Base-by-base conservation (phyloP, 2,329 filamentous ascomycete genomes). In the Cercospora zeina region DNA sequence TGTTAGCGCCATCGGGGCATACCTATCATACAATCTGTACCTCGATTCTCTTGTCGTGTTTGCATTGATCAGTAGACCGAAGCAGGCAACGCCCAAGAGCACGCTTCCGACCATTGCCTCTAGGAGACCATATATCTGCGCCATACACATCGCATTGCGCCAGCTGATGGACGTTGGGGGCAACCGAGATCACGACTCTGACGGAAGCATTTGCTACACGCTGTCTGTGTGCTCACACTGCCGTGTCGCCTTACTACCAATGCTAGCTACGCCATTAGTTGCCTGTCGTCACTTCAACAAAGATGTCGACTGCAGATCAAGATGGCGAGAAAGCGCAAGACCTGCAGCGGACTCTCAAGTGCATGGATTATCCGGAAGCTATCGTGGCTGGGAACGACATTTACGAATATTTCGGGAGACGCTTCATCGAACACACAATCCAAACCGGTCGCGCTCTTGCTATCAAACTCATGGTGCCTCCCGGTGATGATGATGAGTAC, bases 371-470 rank as follows among this genome's bases (percentile, higher is more conserved):
- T 6, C 31, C 30, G 9, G 51, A 51, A 24, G 49, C 49, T 11
- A 14, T 51, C 16, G 49, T 51, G 49, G 49, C 14, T 16, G 49
- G 24, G 24, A 51, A 30, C n/a, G 51, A 54, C 2, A 54, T 54
- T 31, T 54, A 39, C 13, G 30, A 54, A 4, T 54, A 36, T 14
- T 10, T 24, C 1, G 51, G 51, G 4, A 37, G 11, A 30, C 51
- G 51, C 36, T 33, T 54, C 2, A 10, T 54, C 13, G 51, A 54
- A 14, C 51, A 54, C 33, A 36, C 11, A 13, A 54, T 33, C 7
- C 13, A 10, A 11, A n/a, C 51, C 13, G 51, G 51, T 14, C 33
- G 33, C 51, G 13, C 21, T 37, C 51, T 54, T 11, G 51, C 51
- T 9, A 24, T 54, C 19, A 54, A 54, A n/a, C 7, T 54, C 8